Evolutionary conservation across 2,329 filamentous ascomycete species (phyloP).

Genomic region (Ophiocordyceps camponoti-leonardi): DNA sequence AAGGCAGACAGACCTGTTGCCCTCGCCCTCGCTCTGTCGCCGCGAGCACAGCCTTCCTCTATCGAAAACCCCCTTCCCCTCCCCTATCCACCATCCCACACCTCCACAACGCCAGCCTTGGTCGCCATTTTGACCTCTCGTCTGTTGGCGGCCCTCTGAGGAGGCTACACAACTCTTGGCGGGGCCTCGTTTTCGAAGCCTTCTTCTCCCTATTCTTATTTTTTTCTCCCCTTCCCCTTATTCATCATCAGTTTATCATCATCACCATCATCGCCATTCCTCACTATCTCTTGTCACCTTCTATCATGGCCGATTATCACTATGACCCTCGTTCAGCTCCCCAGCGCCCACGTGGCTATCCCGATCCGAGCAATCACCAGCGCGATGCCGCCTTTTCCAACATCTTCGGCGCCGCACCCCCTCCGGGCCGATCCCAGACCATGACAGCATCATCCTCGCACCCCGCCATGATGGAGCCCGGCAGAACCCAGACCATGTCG

Average conservation of each 20-base stretch:
- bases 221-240: too few relatives aligned
- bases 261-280: not conserved
- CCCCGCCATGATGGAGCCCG: slow-evolving; percentile 32
- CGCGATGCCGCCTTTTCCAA: slow-evolving; percentile 92
- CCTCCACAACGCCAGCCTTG: not conserved
- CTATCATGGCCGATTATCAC: slow-evolving; percentile 40
- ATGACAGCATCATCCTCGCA: slow-evolving; percentile 67
- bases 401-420: slow-evolving; percentile 81
- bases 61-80: not conserved
- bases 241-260: too few relatives aligned
- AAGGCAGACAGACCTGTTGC: not conserved
- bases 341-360: slow-evolving; percentile 30
- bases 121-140: too few relatives aligned
- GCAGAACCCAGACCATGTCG: too few relatives aligned
- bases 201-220: too few relatives aligned
- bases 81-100: not conserved
- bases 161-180: not conserved
- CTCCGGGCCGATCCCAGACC: slow-evolving; percentile 79
- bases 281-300: not conserved
- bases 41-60: not conserved
- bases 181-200: too few relatives aligned
- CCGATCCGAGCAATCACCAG: slow-evolving; percentile 36
- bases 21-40: not conserved
- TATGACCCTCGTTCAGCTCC: slow-evolving; percentile 32
- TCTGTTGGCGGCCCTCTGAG: not conserved